phyloP scores from a whole-genome alignment of 371 early-diverging fungal genomes.

The Dinochytrium kinnereticum region DNA sequence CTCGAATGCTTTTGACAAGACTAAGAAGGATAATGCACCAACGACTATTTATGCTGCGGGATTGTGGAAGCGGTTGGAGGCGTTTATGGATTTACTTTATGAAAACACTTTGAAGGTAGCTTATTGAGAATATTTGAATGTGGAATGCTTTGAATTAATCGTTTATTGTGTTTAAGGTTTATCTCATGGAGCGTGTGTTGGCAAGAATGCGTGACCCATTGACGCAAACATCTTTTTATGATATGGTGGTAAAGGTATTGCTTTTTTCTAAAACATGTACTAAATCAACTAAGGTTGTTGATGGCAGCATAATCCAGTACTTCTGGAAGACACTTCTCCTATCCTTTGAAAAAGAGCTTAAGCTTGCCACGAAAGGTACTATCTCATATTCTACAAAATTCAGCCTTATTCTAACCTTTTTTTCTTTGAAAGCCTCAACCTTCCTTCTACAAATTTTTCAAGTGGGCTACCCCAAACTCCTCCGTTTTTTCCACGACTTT shows the following conservation, averaged over 20 bases:
- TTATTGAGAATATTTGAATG: no score
- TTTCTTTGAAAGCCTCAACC: constrained; percentile 39
- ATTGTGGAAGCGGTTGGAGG: constrained; percentile 75
- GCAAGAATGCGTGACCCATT: constrained; percentile 71
- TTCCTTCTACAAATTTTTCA: constrained; percentile 74
- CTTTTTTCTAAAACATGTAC: neutral
- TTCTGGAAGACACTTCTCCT: constrained; percentile 56
- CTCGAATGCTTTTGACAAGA: neutral
- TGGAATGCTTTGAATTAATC: constrained; percentile 7
- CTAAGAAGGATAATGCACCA: constrained; percentile 2
- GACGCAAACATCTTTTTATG: constrained; percentile 69
- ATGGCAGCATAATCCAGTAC: constrained; percentile 52
- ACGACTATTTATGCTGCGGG: constrained; percentile 25
- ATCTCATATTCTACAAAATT: no score
- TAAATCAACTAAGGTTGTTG: constrained; percentile 38
- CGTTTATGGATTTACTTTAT: constrained; percentile 73
- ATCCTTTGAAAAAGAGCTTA: constrained; percentile 54
- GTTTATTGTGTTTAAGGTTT: constrained; percentile 55
- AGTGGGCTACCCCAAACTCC: constrained; percentile 74
- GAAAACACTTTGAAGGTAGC: constrained; percentile 71
- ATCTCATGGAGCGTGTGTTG: constrained; percentile 73
- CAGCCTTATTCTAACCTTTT: constrained; percentile 3
- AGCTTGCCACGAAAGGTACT: constrained; percentile 49
- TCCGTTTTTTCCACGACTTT: constrained; percentile 76
- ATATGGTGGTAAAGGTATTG: constrained; percentile 50